Evolutionary conservation across 805 yeast genomes (phyloP).

Genomic region (Naumovozyma dairenensis): DNA sequence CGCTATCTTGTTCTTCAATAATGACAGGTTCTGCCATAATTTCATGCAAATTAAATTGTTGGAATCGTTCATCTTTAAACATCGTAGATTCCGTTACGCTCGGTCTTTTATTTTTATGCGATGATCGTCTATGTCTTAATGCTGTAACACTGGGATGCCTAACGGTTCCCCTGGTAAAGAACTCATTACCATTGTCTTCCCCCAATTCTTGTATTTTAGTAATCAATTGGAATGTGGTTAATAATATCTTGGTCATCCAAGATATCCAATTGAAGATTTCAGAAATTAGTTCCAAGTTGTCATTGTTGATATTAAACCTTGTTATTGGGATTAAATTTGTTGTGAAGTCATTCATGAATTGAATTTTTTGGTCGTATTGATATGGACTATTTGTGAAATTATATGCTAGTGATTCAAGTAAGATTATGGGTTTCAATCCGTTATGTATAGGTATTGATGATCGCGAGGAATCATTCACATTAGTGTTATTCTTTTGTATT

Average conservation of each 20-base stretch:
- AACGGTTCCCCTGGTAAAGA: not conserved
- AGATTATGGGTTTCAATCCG: too few relatives aligned
- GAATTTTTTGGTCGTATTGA: slow-evolving; percentile 6
- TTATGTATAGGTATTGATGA: too few relatives aligned
- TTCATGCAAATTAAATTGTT: slow-evolving; percentile 27
- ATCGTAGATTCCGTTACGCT: slow-evolving; percentile 25
- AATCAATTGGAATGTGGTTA: slow-evolving; percentile 5
- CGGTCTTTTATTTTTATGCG: slow-evolving; percentile 22
- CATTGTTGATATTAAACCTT: slow-evolving; percentile 26
- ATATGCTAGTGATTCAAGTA: too few relatives aligned
- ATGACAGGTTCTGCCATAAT: slow-evolving; percentile 21
- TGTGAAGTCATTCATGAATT: slow-evolving; percentile 24
- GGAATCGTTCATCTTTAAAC: slow-evolving; percentile 28
- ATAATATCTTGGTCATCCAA: slow-evolving; percentile 21
- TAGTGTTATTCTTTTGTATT: slow-evolving; percentile 26
- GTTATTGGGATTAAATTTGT: slow-evolving; percentile 15
- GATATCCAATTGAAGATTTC: slow-evolving; percentile 25
- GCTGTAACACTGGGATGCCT: slow-evolving; percentile 2
- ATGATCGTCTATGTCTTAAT: slow-evolving; percentile 21
- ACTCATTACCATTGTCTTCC: not conserved
- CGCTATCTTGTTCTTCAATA: slow-evolving; percentile 11
- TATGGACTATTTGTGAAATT: not conserved
- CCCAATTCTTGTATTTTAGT: not conserved
- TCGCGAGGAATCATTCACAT: slow-evolving; percentile 4
- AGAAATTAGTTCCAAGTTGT: slow-evolving; percentile 18